These are phyloP conservation scores for Hymenoscyphus scutula DNA, from an alignment of 2,329 filamentous ascomycete species.

Conservation along the genomic window DNA sequence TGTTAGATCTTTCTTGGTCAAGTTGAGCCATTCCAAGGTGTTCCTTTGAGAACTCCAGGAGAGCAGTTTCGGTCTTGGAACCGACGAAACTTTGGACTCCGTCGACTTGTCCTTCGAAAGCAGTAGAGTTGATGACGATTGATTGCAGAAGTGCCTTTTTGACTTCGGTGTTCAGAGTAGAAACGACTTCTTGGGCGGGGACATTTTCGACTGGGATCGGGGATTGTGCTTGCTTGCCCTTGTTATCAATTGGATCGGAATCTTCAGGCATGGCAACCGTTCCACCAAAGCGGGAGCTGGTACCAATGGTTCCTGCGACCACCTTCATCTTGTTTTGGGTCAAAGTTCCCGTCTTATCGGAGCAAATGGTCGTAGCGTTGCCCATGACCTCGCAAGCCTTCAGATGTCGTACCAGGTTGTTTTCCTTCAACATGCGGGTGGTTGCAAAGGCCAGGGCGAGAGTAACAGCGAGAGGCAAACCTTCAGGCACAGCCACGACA, in stretches of 20 bases:
- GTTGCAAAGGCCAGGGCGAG: slow-evolving; percentile 66
- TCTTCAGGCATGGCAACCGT: slow-evolving; percentile 33
- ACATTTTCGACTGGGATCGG: slow-evolving; percentile 28
- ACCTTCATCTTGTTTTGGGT: slow-evolving; percentile 77
- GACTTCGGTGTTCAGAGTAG: slow-evolving; percentile 28
- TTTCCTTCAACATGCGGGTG: slow-evolving; percentile 65
- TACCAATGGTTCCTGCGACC: slow-evolving; percentile 67
- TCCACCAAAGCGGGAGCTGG: slow-evolving; percentile 51
- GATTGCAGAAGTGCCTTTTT: slow-evolving; percentile 55
- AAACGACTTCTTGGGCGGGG: slow-evolving; percentile 33
- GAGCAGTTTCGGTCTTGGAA: slow-evolving; percentile 74
- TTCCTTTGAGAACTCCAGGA: slow-evolving; percentile 67
- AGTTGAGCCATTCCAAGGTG: slow-evolving; percentile 63
- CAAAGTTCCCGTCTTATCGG: slow-evolving; percentile 74
- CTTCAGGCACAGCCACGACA: slow-evolving; percentile 68
- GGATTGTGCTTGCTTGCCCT: slow-evolving; percentile 28
- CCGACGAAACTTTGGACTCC: slow-evolving; percentile 63
- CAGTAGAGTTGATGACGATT: slow-evolving; percentile 66
- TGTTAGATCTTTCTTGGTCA: slow-evolving; percentile 59
- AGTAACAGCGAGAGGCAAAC: slow-evolving; percentile 65
- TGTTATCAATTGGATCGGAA: slow-evolving; percentile 14
- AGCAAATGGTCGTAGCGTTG: slow-evolving; percentile 73
- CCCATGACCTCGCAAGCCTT: slow-evolving; percentile 71
- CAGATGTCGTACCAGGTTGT: slow-evolving; percentile 66
- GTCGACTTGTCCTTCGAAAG: slow-evolving; percentile 64